These are phyloP conservation scores for Marchantia polymorpha DNA, from an alignment of 225 moss, liverwort and hornwort species.

Conservation along the genomic window DNA sequence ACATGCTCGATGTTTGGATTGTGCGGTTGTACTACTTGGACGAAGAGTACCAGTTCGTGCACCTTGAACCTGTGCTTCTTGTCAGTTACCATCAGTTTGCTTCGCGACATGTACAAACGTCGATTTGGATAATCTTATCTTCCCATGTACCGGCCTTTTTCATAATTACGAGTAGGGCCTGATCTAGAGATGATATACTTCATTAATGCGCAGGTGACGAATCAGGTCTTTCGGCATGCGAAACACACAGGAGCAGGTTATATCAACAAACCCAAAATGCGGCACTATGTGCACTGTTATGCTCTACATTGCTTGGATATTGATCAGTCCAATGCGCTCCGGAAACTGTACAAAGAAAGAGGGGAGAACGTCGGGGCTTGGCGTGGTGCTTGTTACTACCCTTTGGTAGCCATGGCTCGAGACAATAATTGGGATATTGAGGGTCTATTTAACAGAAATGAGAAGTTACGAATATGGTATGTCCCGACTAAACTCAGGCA, in stretches of 20 bases:
- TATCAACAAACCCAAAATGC: conserved; percentile 99
- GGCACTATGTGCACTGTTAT: conserved; percentile 98
- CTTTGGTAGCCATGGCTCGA: conserved; percentile 80
- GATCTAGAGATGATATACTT: background rate
- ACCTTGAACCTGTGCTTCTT: background rate
- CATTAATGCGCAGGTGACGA: conserved; percentile 66
- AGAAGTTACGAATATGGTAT: conserved; percentile 97
- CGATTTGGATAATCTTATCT: background rate
- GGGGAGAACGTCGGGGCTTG: conserved; percentile 98
- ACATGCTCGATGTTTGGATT: background rate
- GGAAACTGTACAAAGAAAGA: conserved; percentile 86
- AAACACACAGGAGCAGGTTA: conserved; percentile 97
- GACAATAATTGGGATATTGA: conserved; percentile 98
- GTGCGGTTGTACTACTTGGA: background rate
- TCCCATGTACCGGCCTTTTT: background rate
- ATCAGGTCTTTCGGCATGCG: conserved; percentile 96
- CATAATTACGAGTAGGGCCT: background rate
- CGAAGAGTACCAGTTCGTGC: background rate
- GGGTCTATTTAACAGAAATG: conserved; percentile 92
- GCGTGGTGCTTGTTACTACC: conserved; percentile 88
- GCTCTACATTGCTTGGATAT: conserved; percentile 92
- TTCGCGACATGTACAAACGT: background rate
- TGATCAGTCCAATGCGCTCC: conserved; percentile 74
- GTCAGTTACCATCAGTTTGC: background rate
- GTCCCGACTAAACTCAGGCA: conserved; percentile 95